Percentiles rank a stretch among this genome's conserved stretches.
Conservation (phyloP, 2,329 filamentous ascomycete genomes). For the Chaetomium sp. region DNA sequence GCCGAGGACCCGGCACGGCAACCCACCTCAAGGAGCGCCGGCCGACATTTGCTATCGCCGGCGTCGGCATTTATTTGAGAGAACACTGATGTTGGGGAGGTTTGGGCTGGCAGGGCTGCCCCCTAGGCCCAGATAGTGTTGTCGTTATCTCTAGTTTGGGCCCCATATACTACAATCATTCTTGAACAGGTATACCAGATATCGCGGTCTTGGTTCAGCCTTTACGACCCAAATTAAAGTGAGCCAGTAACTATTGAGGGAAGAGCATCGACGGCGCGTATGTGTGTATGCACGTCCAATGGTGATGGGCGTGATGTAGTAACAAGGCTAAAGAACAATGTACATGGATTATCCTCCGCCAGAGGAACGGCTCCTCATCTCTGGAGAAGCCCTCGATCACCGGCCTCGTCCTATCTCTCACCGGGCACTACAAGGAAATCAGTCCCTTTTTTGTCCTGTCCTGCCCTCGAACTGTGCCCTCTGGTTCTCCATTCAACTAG, state of each 20-base stretch:
- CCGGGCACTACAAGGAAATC: conserved; percentile 9
- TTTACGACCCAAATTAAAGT: not conserved
- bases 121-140: not conserved
- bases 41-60: not conserved
- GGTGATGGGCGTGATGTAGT: conserved; percentile 28
- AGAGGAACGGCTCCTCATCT: conserved; percentile 20
- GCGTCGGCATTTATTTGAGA: not conserved
- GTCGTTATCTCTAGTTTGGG: not conserved
- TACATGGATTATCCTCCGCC: conserved; percentile 45
- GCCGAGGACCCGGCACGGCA: too few relatives aligned
- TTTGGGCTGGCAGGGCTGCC: not conserved
- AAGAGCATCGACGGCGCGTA: not conserved
- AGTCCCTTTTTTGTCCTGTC: conserved; percentile 13
- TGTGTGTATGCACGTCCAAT: conserved; percentile 3
- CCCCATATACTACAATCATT: not conserved
- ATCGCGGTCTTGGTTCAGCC: not conserved
- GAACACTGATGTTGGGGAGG: not conserved
- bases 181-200: not conserved
- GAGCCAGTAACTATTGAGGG: not conserved
- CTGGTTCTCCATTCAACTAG: not conserved
- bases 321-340: conserved; percentile 39
- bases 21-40: too few relatives aligned
- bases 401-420: not conserved
- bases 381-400: conserved; percentile 1
- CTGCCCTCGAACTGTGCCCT: not conserved